Evolutionary conservation across 305 asterid genomes (phyloP).

Genomic region (Plantago coronopus): DNA sequence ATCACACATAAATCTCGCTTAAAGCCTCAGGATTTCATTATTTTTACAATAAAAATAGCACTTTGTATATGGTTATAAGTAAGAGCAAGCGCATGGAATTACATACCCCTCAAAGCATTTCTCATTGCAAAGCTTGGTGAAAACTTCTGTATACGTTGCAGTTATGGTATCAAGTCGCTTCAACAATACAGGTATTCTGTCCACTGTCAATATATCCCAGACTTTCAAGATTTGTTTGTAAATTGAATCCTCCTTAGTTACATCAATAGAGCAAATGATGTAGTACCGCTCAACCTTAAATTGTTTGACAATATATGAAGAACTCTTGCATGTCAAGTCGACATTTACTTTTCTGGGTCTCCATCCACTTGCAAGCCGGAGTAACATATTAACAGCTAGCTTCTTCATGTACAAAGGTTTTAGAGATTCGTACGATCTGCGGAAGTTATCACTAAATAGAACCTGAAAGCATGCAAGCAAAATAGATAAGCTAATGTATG

Average conservation of each 20-base stretch:
- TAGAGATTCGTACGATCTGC: slow-evolving; percentile 44
- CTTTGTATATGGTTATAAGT: no score
- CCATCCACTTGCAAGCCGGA: slow-evolving; percentile 65
- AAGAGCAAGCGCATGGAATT: not conserved
- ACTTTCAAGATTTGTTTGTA: slow-evolving; percentile 53
- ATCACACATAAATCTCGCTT: no score
- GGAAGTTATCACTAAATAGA: slow-evolving; percentile 45
- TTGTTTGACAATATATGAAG: slow-evolving; percentile 43
- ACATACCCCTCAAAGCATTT: slow-evolving; percentile 51
- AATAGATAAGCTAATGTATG: not conserved
- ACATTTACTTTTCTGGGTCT: slow-evolving; percentile 51
- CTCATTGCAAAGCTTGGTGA: slow-evolving; percentile 47
- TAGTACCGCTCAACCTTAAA: slow-evolving; percentile 46
- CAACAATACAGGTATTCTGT: slow-evolving; percentile 40
- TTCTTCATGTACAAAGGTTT: slow-evolving; percentile 27
- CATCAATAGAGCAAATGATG: slow-evolving; percentile 49
- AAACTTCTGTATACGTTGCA: slow-evolving; percentile 48
- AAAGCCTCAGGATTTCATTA: no score
- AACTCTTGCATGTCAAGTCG: slow-evolving; percentile 38
- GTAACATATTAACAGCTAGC: slow-evolving; percentile 24
- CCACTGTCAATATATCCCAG: slow-evolving; percentile 54
- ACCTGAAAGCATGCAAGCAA: slow-evolving; percentile 34
- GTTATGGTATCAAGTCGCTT: slow-evolving; percentile 46
- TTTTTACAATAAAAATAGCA: no score
- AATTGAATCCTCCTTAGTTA: slow-evolving; percentile 29